A percentile compares a stretch with the other conserved stretches of the same genome.
Evolutionary conservation across 78 protist species (phyloP).

Genomic region (Monocercomonoides exilis): DNA sequence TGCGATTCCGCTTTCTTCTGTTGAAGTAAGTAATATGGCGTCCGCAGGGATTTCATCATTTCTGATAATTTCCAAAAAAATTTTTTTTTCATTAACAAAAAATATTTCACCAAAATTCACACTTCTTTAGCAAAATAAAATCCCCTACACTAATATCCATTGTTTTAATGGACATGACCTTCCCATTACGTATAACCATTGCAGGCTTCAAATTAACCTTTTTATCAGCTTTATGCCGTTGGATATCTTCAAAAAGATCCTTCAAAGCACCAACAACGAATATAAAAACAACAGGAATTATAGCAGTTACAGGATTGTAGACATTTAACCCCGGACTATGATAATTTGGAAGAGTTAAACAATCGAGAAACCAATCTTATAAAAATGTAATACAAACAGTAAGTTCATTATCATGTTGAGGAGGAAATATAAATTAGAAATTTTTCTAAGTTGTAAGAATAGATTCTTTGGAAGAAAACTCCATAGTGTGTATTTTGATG

Average conservation of each 20-base stretch:
- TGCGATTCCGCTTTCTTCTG: constrained; percentile 59
- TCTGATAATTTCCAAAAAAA: neutral
- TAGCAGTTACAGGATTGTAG: constrained; percentile 7
- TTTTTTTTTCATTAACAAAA: too few relatives aligned
- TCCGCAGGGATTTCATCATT: constrained; percentile 67
- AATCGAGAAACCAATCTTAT: too few relatives aligned
- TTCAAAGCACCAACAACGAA: constrained; percentile 41
- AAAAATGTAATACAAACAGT: too few relatives aligned
- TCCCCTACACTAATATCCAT: constrained; percentile 51
- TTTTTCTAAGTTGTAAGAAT: constrained; percentile 19
- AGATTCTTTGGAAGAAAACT: constrained; percentile 23
- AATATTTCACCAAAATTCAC: constrained; percentile 4
- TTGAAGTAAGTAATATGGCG: constrained; percentile 46
- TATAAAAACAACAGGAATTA: constrained; percentile 45
- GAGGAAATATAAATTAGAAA: constrained; percentile 66
- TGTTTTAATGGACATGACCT: constrained; percentile 6
- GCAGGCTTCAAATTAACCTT: constrained; percentile 22
- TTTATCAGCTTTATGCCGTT: constrained; percentile 33
- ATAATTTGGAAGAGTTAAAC: neutral
- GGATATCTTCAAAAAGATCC: constrained; percentile 48
- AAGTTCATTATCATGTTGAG: constrained; percentile 55
- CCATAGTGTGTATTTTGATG: neutral
- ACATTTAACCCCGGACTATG: constrained; percentile 9
- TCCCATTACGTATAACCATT: neutral
- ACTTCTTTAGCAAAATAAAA: constrained; percentile 41